These are phyloP conservation scores for Bipolaris zeicola DNA, from an alignment of 2,329 filamentous ascomycete species.

Conservation along the genomic window DNA sequence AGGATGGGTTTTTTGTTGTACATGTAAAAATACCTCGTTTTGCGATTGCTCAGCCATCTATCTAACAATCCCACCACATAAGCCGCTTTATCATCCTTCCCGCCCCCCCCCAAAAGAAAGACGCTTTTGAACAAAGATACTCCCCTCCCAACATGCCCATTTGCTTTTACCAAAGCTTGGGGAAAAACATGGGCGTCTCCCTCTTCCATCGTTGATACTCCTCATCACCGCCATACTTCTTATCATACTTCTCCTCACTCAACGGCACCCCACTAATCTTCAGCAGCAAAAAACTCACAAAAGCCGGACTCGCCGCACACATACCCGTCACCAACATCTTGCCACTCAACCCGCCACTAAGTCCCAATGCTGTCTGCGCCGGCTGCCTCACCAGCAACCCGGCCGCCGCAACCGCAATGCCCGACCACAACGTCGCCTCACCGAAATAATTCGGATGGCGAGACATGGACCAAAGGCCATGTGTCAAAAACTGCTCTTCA, in stretches of 20 bases:
- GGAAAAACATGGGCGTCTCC: constrained; percentile 68
- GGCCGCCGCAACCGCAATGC: constrained; percentile 65
- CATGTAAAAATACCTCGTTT: neutral
- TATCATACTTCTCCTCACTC: constrained; percentile 72
- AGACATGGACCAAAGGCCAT: constrained; percentile 65
- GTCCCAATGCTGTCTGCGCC: constrained; percentile 63
- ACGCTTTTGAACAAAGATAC: no score
- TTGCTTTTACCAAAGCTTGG: constrained; percentile 57
- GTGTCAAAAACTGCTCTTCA: constrained; percentile 68
- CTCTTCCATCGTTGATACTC: constrained; percentile 72
- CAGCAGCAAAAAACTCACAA: constrained; percentile 66
- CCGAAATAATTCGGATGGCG: constrained; percentile 75
- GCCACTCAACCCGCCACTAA: constrained; percentile 52
- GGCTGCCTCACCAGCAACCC: constrained; percentile 62
- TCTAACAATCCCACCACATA: no score
- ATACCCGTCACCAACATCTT: constrained; percentile 55
- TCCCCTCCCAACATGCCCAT: no score
- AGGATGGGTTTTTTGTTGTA: neutral
- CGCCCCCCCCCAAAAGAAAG: neutral
- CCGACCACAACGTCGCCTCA: constrained; percentile 72
- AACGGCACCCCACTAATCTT: constrained; percentile 69
- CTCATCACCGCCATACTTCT: constrained; percentile 65
- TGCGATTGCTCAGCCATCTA: no score
- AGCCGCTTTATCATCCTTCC: no score
- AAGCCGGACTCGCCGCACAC: constrained; percentile 66